phyloP scores from a whole-genome alignment of 345 rosid species.

The Leavenworthia alabamica region DNA sequence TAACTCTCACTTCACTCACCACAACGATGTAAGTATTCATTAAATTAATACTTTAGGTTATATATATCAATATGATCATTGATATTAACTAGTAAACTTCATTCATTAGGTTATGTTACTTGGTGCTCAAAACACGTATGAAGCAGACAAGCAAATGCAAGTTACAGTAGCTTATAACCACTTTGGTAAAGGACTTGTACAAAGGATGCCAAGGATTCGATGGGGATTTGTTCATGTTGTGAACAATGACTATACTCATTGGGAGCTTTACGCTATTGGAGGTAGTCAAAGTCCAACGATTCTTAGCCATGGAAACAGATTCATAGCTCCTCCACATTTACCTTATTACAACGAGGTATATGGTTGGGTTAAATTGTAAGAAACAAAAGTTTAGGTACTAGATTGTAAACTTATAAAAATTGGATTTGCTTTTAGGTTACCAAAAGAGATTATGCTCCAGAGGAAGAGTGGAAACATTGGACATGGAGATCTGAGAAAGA shows the following conservation, averaged over 20 bases:
- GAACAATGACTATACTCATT: conserved; percentile 72
- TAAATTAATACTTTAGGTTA: neutral
- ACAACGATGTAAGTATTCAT: conserved; percentile 50
- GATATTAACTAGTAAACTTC: neutral
- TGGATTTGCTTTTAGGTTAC: conserved; percentile 41
- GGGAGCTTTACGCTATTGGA: conserved; percentile 76
- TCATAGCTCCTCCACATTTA: conserved; percentile 49
- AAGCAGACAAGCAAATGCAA: conserved; percentile 47
- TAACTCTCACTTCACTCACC: conserved; percentile 67
- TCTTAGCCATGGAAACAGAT: conserved; percentile 68
- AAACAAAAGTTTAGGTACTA: neutral
- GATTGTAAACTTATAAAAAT: neutral
- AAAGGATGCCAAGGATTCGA: conserved; percentile 75
- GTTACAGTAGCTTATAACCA: conserved; percentile 71
- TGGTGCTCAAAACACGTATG: conserved; percentile 48
- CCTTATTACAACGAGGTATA: conserved; percentile 43
- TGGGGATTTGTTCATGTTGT: conserved; percentile 73
- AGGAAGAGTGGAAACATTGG: conserved; percentile 57
- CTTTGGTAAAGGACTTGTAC: conserved; percentile 63
- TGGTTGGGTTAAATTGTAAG: neutral
- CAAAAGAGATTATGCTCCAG: conserved; percentile 41
- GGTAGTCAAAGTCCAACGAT: conserved; percentile 62
- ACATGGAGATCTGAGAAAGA: conserved; percentile 67
- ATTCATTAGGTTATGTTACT: conserved; percentile 52
- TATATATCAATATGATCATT: too few relatives aligned